Percentiles rank a stretch among this genome's conserved stretches.
These are phyloP conservation scores for Kodamaea sp. DNA, from an alignment of 1,139 yeast genomes.

Conservation along the genomic window DNA sequence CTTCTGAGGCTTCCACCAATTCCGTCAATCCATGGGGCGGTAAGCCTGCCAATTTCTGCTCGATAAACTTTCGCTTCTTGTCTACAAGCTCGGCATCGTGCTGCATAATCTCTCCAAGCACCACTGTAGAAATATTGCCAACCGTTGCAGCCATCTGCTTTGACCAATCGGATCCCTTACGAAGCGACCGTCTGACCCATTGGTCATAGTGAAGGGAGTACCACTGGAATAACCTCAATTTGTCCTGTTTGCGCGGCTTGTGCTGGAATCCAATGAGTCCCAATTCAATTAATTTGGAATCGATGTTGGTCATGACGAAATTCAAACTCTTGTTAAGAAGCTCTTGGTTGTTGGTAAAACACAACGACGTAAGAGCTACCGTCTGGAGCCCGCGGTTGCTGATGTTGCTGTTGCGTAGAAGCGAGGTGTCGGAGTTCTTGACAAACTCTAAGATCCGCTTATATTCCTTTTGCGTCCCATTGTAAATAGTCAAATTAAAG, in stretches of 20 bases:
- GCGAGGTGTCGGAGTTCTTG: slow-evolving; percentile 46
- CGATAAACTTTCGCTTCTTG: slow-evolving; percentile 27
- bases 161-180: slow-evolving; percentile 47
- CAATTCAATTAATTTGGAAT: slow-evolving; percentile 53
- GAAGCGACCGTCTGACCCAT: slow-evolving; percentile 48
- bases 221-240: slow-evolving; percentile 53
- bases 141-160: slow-evolving; percentile 41
- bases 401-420: slow-evolving; percentile 34
- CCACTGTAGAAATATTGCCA: slow-evolving; percentile 40
- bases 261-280: slow-evolving; percentile 53
- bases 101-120: slow-evolving; percentile 46
- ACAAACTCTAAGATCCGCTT: slow-evolving; percentile 55
- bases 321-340: slow-evolving; percentile 54
- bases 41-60: slow-evolving; percentile 27
- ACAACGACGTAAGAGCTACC: slow-evolving; percentile 54
- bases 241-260: slow-evolving; percentile 18
- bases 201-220: slow-evolving; percentile 49
- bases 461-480: slow-evolving; percentile 50
- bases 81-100: slow-evolving; percentile 28
- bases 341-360: slow-evolving; percentile 47
- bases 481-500: slow-evolving; percentile 34
- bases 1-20: slow-evolving; percentile 21
- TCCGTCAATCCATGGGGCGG: slow-evolving; percentile 38
- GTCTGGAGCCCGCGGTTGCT: slow-evolving; percentile 46
- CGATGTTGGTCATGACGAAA: slow-evolving; percentile 56